Conservation (phyloP, 257 asterid genomes). For the Mitragyna speciosa region DNA sequence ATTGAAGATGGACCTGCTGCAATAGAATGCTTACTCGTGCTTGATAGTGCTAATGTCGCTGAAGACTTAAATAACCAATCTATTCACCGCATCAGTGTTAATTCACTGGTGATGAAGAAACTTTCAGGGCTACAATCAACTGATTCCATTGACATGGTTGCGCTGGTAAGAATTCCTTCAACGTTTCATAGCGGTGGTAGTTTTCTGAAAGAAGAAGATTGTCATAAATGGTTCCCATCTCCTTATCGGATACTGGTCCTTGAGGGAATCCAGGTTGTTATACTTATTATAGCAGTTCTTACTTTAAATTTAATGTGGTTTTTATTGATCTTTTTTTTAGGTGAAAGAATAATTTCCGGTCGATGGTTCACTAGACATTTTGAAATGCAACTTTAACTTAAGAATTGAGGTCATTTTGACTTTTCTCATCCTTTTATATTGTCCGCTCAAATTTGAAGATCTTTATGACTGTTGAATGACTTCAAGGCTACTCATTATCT, state of each 20-base stretch:
- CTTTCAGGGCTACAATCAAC: conserved; percentile 76
- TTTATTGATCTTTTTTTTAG: not conserved
- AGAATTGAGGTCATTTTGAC: not conserved
- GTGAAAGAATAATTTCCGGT: not conserved
- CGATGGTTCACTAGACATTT: not conserved
- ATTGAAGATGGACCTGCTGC: conserved; percentile 28
- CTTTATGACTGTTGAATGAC: not conserved
- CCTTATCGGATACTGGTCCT: conserved; percentile 83
- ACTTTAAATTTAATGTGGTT: not conserved
- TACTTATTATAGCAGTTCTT: conserved; percentile 1
- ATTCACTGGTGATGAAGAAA: conserved; percentile 67
- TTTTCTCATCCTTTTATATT: not conserved
- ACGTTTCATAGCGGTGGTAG: conserved; percentile 46
- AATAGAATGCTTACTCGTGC: conserved; percentile 74
- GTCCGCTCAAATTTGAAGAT: no score
- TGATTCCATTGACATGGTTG: conserved; percentile 72
- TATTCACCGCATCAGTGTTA: conserved; percentile 51
- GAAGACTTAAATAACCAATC: conserved; percentile 44
- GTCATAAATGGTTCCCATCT: conserved; percentile 42
- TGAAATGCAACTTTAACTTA: not conserved
- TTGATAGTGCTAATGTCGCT: conserved; percentile 54
- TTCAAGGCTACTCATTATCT: not conserved
- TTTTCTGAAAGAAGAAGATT: conserved; percentile 40
- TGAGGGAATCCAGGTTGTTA: conserved; percentile 81
- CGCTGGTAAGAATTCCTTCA: conserved; percentile 73